Base-by-base conservation (phyloP, 2,329 filamentous ascomycete species). In the Gaeumannomyces tritici region DNA sequence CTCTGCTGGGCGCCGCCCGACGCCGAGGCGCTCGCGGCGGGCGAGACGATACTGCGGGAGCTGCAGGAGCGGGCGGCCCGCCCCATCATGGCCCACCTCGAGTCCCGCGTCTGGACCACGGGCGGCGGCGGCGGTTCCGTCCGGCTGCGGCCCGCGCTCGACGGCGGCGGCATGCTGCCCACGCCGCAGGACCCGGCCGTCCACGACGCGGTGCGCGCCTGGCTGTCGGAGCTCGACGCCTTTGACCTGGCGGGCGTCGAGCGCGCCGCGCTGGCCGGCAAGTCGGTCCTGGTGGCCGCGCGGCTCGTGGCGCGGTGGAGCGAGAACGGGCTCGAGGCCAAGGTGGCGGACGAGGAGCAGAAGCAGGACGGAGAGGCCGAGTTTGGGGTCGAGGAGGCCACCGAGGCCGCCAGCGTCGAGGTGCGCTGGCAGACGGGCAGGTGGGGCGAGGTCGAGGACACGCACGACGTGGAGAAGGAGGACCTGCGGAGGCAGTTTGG, bases 391-490 rank as follows among this genome's bases (percentile, higher is more conserved):
- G 89, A 96, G 69, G 87, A 96, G 72, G 93, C 93, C 0, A 87
- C 90, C 0, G 80, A 83, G 69, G 88, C 89, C 18, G 87, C 89
- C 7, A 96, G 84, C 69, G 73, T 96, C 55, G 95, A 99, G 78
- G 91, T 96, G 21, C 82, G 85, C 66, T 97, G 91, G 88, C 95
- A 99, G 82, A 96, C 88, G 1, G 79, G 83, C 31, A 87, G 89
- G 75, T 98, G 95, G 93, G 95, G 95, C 11, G 93, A 96, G 79
- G 95, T 99, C 0, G 95, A 99, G 74, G 93, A 99, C 75, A 96
- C 93, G 31, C 95, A 99, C 76, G 95, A 99, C 79, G 95, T 99
- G 1, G 89, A 96, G 70, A 90, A 88, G 74, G 93, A 96, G 75
- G 95, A 99, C 74, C 69, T 98, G 67, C 84, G 86, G 71, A 83